phyloP scores from a whole-genome alignment of 768 basidiomycete genomes.

The Leccinum obscurum region DNA sequence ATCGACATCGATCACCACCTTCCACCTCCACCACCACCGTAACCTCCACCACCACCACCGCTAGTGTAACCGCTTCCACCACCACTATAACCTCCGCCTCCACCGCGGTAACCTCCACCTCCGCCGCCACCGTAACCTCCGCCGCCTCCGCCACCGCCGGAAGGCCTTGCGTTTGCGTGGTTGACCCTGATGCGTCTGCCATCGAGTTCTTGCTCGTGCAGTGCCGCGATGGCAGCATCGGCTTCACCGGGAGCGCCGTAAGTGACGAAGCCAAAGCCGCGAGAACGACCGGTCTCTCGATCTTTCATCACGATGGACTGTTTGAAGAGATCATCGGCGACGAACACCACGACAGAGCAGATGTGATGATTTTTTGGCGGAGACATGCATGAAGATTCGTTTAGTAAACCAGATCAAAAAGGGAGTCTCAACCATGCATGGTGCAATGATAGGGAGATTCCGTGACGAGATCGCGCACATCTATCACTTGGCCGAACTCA shows the following conservation, averaged over 20 bases:
- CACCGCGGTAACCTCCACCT: too few species aligned
- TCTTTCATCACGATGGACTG: constrained; percentile 43
- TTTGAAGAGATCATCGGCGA: constrained; percentile 7
- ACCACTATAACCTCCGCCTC: too few species aligned
- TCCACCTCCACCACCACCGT: too few species aligned
- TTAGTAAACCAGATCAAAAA: constrained; percentile 26
- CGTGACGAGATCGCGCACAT: constrained; percentile 45
- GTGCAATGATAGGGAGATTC: constrained; percentile 33
- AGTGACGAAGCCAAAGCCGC: constrained; percentile 59
- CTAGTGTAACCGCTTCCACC: too few species aligned
- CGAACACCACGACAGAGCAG: constrained; percentile 6
- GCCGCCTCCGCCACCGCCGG: constrained; percentile 20
- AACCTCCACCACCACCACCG: too few species aligned
- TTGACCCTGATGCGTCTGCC: constrained; percentile 57
- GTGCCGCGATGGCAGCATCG: constrained; percentile 41
- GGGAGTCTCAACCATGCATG: constrained; percentile 33
- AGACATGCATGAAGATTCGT: constrained; percentile 27
- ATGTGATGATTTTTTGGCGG: constrained; percentile 8
- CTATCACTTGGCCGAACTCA: constrained; percentile 43
- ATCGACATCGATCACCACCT: too few species aligned
- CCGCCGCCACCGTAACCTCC: too few species aligned
- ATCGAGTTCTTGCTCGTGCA: constrained; percentile 56
- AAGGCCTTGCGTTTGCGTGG: constrained; percentile 32
- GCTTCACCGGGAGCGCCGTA: constrained; percentile 36
- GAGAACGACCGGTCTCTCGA: constrained; percentile 57